These are phyloP conservation scores for Bodo saltans DNA, from an alignment of 78 protist species.

Conservation along the genomic window DNA sequence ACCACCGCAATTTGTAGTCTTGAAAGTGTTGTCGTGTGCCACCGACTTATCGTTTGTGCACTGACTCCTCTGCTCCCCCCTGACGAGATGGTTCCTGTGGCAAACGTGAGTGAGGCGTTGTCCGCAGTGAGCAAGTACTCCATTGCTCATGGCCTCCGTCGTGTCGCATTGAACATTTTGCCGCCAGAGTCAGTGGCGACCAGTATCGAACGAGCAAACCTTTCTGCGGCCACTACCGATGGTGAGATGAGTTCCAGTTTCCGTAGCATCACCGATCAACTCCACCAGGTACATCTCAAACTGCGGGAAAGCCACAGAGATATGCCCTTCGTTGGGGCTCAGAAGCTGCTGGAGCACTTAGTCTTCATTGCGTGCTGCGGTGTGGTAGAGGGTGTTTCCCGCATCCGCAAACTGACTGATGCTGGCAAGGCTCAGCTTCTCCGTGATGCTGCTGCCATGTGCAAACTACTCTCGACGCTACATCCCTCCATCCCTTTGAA, in stretches of 20 bases:
- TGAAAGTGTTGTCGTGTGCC: not conserved
- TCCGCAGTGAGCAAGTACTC: not conserved
- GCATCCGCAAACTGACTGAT: not conserved
- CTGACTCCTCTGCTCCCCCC: not conserved
- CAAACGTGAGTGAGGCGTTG: not conserved
- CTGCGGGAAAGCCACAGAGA: no score
- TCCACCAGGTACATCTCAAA: not conserved
- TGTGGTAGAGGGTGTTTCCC: not conserved
- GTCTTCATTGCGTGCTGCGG: not conserved
- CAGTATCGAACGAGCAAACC: not conserved
- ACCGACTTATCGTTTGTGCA: not conserved
- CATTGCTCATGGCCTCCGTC: not conserved
- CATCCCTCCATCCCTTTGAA: not conserved
- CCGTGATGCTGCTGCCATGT: not conserved
- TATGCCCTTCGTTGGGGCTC: not conserved
- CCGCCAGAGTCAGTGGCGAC: not conserved
- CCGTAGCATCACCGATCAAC: not conserved
- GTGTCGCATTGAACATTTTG: not conserved
- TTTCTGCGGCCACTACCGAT: not conserved
- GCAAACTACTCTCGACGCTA: not conserved
- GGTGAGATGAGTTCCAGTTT: not conserved
- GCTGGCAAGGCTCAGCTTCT: not conserved
- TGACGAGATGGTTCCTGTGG: not conserved
- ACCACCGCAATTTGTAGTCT: not conserved
- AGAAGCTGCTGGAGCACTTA: not conserved